phyloP scores from a whole-genome alignment of 2,329 filamentous ascomycete genomes.

The Nothomitra cinnamomea region DNA sequence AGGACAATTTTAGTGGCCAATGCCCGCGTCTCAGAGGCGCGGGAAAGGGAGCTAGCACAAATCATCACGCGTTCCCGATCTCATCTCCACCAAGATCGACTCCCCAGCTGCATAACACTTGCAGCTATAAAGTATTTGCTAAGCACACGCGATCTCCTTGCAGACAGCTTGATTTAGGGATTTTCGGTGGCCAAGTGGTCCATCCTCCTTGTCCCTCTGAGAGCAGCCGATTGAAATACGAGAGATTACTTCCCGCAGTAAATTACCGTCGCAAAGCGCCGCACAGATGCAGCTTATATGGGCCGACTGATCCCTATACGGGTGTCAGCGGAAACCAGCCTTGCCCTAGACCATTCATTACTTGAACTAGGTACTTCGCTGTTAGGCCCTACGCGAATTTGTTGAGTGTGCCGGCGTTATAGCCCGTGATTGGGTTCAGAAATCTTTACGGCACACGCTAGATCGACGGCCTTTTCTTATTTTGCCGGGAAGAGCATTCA shows the following conservation, averaged over 20 bases:
- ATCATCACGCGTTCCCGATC: background rate
- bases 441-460: background rate
- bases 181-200: no score
- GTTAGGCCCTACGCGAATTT: background rate
- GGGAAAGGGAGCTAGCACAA: background rate
- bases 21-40: background rate
- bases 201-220: background rate
- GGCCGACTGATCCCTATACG: background rate
- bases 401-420: background rate
- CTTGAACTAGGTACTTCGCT: conserved; percentile 1
- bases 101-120: background rate
- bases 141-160: background rate
- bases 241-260: background rate
- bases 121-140: conserved; percentile 1
- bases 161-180: background rate
- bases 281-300: background rate
- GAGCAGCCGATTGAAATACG: conserved; percentile 2
- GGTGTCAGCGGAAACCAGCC: background rate
- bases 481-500: no score
- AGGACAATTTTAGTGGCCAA: background rate
- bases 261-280: background rate
- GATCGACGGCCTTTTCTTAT: background rate
- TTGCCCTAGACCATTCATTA: background rate
- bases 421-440: background rate
- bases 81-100: background rate